A percentile compares a stretch with the other conserved stretches of the same genome.
These are phyloP conservation scores for Botrytis byssoidea DNA, from an alignment of 2,329 filamentous ascomycete species.

Conservation along the genomic window DNA sequence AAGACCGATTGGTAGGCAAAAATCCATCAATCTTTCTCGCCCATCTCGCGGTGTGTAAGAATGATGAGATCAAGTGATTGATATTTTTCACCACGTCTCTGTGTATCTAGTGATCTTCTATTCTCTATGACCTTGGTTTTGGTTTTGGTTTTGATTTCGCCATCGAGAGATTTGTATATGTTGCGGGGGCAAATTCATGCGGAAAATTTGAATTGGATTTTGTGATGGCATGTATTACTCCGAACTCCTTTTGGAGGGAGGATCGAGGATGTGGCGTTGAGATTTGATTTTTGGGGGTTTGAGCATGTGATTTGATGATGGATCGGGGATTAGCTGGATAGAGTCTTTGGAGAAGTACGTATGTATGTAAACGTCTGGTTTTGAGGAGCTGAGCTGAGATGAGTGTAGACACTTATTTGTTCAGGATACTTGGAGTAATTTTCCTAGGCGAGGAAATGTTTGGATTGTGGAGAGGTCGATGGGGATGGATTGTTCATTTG, in stretches of 20 bases:
- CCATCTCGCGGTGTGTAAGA: not conserved
- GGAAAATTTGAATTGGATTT: no score
- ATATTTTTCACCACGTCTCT: not conserved
- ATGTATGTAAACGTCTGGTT: fast-evolving
- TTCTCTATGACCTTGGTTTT: no score
- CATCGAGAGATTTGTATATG: no score
- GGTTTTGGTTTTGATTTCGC: not conserved
- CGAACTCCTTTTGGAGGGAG: not conserved
- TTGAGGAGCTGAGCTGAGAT: not conserved
- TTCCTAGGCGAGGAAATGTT: not conserved
- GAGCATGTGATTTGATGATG: not conserved
- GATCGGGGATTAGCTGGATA: not conserved
- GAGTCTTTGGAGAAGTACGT: not conserved
- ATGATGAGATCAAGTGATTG: not conserved
- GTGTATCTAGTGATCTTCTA: no score
- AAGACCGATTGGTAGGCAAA: not conserved
- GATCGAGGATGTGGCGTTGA: not conserved
- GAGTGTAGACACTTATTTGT: not conserved
- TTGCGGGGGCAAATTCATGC: no score
- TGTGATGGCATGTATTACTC: not conserved
- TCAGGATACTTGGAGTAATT: not conserved
- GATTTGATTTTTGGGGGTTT: not conserved
- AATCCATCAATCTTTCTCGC: not conserved
- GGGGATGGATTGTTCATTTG: not conserved
- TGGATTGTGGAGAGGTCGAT: not conserved